Evolutionary conservation across 2,329 filamentous ascomycete species (phyloP).

Genomic region (Apiospora marii): DNA sequence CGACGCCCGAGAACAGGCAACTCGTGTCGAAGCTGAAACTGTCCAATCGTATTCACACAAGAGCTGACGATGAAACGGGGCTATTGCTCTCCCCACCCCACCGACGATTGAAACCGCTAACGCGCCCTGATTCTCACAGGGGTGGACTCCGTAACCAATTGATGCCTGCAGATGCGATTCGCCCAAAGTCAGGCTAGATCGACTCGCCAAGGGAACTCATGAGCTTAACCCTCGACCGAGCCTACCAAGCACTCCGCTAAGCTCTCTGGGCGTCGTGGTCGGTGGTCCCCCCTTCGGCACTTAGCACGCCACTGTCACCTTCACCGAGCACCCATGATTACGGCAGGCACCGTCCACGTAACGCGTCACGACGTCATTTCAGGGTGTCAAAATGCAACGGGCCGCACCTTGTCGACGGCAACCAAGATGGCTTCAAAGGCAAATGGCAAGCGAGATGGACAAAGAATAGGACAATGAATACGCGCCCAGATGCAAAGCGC

Average conservation of each 20-base stretch:
- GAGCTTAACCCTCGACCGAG: background rate
- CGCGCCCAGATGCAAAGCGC: too few relatives aligned
- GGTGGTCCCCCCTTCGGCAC: background rate
- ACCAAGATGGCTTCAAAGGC: background rate
- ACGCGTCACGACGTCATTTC: background rate
- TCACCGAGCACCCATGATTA: background rate
- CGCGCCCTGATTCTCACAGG: background rate
- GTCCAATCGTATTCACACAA: background rate
- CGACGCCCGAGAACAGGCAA: background rate
- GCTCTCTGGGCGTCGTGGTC: background rate
- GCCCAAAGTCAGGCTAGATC: background rate
- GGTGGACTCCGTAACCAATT: background rate
- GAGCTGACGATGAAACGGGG: background rate
- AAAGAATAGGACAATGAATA: too few relatives aligned
- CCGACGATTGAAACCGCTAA: slow-evolving; percentile 2
- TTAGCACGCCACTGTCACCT: background rate
- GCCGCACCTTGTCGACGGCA: background rate
- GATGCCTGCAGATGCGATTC: background rate
- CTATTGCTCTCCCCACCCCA: slow-evolving; percentile 1
- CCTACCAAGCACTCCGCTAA: background rate
- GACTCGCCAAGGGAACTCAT: slow-evolving; percentile 9
- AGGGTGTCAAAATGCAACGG: background rate
- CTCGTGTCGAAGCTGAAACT: background rate
- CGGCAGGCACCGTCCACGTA: background rate
- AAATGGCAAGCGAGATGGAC: background rate